Evolutionary conservation across 148 eudicot genomes (phyloP), one percentile per base, ranked within the genome.

Genomic region (Camellia japonica): DNA sequence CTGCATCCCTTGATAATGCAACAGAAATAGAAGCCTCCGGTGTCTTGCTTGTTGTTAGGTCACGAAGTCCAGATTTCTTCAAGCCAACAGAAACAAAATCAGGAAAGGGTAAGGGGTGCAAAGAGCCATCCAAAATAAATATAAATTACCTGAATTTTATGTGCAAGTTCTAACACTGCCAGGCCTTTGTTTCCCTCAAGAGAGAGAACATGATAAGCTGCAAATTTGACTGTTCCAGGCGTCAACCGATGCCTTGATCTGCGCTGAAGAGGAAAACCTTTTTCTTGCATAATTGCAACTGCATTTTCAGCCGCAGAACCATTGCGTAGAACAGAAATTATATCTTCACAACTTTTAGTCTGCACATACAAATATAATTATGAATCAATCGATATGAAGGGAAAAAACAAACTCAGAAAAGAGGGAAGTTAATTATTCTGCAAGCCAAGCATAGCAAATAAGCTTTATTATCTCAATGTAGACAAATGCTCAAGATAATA

Each of bases 11-110:
- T 42, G 92, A 89, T 56, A 89, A 85, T 42, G 92, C 92, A 89
- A 89, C 92, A 76, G 92, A 89, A 68, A 89, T 89, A 20, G 92
- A 89, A 77, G 92, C 90, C 72, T 89, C 92, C 2, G 92, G 92
- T 51, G 92, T 89, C 85, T 87, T 89, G 92, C 92, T 89, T 19
- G 92, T 83, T 80, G 87, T 81, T 30, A 89, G 82, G 76, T 89
- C 90, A 38, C 92, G 92, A 30, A 89, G 90, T 43, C 92, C 92
- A 47, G 92, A 85, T 87, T 84, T 87, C 92, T 89, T 74, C 69
- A 80, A 55, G 56, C 54, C 58, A 23, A 70, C 2, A 81, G 10
- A 76, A 79, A 54, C 38, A 30, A 6, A 79, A 51, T 82, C 71
- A 86, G 80, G 68, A 56, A 71, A 52, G 74, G 4, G 73, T 6